A percentile compares a stretch with the other conserved stretches of the same genome.
Conservation (phyloP, 2,329 filamentous ascomycete genomes). For the Metarhizium sp. region DNA sequence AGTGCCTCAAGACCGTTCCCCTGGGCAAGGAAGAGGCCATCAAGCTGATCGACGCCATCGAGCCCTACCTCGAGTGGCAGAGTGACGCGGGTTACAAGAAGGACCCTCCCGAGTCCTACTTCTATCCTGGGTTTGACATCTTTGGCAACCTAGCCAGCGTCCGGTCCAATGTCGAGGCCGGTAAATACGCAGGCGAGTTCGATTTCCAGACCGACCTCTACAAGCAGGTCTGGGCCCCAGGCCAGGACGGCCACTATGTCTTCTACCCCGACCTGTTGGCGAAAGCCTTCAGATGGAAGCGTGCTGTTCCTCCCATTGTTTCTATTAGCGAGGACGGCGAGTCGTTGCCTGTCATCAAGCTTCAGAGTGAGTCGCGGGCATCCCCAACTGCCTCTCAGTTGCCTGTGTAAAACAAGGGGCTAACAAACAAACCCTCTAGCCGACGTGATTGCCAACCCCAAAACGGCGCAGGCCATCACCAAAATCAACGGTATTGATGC, state of each 20-base stretch:
- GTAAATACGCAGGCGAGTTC: constrained; percentile 41
- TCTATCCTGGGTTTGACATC: constrained; percentile 38
- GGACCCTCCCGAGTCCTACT: constrained; percentile 41
- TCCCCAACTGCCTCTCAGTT: background rate
- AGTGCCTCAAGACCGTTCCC: constrained; percentile 29
- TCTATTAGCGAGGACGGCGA: constrained; percentile 24
- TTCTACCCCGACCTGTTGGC: constrained; percentile 9
- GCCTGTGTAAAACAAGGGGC: background rate
- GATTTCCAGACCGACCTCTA: constrained; percentile 47
- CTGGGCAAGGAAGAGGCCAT: constrained; percentile 24
- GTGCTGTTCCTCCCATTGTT: constrained; percentile 24
- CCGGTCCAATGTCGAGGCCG: constrained; percentile 27
- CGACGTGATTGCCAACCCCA: constrained; percentile 12
- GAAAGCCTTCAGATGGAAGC: constrained; percentile 8
- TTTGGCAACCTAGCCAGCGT: constrained; percentile 35
- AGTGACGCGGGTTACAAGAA: constrained; percentile 38
- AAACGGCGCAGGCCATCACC: constrained; percentile 13
- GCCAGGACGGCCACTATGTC: constrained; percentile 56
- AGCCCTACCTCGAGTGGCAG: constrained; percentile 37
- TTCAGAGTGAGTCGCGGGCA: constrained; percentile 10
- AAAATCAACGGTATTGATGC: constrained; percentile 18
- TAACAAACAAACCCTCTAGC: background rate
- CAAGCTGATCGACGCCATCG: constrained; percentile 26
- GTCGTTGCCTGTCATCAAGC: constrained; percentile 12
- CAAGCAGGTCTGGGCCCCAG: constrained; percentile 33